Evolutionary conservation across 73 alveolate species (phyloP), one percentile per base, ranked within the genome.

Genomic region (Paramecium pentaurelia): DNA sequence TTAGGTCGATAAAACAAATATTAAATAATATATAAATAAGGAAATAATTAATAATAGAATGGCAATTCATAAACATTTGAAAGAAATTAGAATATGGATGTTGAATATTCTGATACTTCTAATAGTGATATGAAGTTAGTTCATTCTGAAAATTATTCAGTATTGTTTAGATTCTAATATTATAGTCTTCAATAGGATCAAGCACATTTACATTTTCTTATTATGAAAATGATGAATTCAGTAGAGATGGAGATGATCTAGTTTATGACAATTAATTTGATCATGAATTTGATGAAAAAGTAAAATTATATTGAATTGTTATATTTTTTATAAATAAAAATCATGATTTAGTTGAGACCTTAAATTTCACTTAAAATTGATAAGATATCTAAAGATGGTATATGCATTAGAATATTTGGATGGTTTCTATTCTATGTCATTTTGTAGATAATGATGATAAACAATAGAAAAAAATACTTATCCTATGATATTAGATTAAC

Each of bases 61-160:
- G 28, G 60, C 8, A 49, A 12, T 49, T 49, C 60, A 6, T 60
- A 11, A 60, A 60, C 22, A 10, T 11, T 64, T 25, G 45, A 32
- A 32, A 3, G 25, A 11, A 54, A 54, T 54, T 5, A n/a, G 9
- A 80, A 80, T 28, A 80, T 45, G 30, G 91, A 80, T 8, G 32
- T 45, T 11, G 91, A 80, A 47, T 42, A 44, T 40, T 73, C 87
- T n/a, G 91, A 80, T 0, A 32, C 77, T 25, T 80, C 91, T 27
- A 44, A 80, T 42, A 34, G 12, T 44, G 58, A 80, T 60, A 27
- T 38, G 34, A 42, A 64, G 11, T 27, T 64, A 7, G 51, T 45
- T 25, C 51, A 80, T n/a, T 80, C 91, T 14, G 91, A 80, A 49
- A 42, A 80, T 20, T 45, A 80, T 80, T 80, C 91, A 27, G 91